phyloP scores from a whole-genome alignment of 106 monocot genomes.

The Acanthochlamys bracteata region DNA sequence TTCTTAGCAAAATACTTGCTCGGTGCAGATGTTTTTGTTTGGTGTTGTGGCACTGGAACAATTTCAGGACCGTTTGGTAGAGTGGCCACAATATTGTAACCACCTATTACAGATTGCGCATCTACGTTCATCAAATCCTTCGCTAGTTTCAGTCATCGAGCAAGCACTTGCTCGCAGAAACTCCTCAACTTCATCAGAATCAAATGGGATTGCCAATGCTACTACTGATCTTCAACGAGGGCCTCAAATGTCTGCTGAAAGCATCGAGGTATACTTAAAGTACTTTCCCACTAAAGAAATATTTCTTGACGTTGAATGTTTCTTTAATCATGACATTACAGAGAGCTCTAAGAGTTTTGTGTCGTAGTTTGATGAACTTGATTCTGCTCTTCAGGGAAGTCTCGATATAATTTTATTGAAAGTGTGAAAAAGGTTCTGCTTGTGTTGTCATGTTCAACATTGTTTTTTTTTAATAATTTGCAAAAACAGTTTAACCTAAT shows the following conservation, averaged over 20 bases:
- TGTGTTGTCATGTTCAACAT: no score
- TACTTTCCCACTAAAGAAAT: no score
- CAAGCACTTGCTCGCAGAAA: constrained; percentile 46
- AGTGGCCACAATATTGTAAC: constrained; percentile 79
- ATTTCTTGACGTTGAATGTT: no score
- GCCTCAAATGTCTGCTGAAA: constrained; percentile 27
- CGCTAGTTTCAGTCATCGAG: constrained; percentile 57
- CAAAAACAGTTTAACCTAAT: no score
- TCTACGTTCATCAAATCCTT: constrained; percentile 51
- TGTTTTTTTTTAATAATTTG: no score
- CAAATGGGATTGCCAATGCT: constrained; percentile 21
- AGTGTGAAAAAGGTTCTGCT: no score
- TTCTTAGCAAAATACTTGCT: constrained; percentile 3
- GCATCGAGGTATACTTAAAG: constrained; percentile 34
- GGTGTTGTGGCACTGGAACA: constrained; percentile 68
- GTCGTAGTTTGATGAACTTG: no score
- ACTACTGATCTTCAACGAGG: constrained; percentile 43
- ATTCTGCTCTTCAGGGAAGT: no score
- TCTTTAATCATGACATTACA: no score
- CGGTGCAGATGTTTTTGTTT: constrained; percentile 74
- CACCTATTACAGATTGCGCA: constrained; percentile 78
- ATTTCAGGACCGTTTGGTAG: constrained; percentile 61
- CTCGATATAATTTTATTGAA: no score
- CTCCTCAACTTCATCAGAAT: constrained; percentile 56
- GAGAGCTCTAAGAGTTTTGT: no score